Evolutionary conservation across 1,284 basidiomycete genomes (phyloP).

Genomic region (Chondrostereum purpureum): DNA sequence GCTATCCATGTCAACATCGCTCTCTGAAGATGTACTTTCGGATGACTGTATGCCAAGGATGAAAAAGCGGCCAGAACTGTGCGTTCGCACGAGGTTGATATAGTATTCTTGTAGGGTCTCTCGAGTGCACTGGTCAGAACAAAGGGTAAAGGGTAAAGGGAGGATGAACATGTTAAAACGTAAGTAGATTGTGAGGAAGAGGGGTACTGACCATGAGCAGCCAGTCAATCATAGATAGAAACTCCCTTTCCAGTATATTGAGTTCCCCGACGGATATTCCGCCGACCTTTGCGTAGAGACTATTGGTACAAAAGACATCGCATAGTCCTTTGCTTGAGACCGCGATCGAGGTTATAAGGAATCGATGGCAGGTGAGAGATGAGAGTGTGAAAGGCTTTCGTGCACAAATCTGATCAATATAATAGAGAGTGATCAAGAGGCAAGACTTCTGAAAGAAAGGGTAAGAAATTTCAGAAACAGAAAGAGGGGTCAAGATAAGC

Average conservation of each 20-base stretch:
- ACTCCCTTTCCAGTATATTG: conserved; percentile 89
- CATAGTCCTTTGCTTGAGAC: conserved; percentile 88
- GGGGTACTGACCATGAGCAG: conserved; percentile 73
- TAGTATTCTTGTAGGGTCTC: conserved; percentile 81
- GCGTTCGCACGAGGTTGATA: conserved; percentile 74
- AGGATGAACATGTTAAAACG: conserved; percentile 5
- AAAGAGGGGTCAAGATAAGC: conserved; percentile 15
- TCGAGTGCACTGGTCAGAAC: conserved; percentile 55
- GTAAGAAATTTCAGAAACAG: conserved; percentile 9
- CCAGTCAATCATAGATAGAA: conserved; percentile 88
- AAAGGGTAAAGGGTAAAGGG: conserved; percentile 8
- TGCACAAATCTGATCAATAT: conserved; percentile 91
- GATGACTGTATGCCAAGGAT: conserved; percentile 42
- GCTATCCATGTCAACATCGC: conserved; percentile 52
- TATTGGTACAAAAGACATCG: conserved; percentile 90
- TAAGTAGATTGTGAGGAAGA: conserved; percentile 12
- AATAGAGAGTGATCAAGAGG: conserved; percentile 83
- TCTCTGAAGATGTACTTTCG: conserved; percentile 39
- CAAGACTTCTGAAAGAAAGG: conserved; percentile 63
- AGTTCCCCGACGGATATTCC: conserved; percentile 86
- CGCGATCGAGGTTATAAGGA: conserved; percentile 84
- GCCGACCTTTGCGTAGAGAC: conserved; percentile 89
- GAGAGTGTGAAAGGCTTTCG: conserved; percentile 87
- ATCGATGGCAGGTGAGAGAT: conserved; percentile 92
- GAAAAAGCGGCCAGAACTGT: conserved; percentile 53